Conservation (phyloP, 495 filamentous ascomycete genomes). For the Aspergillus sparsus region DNA sequence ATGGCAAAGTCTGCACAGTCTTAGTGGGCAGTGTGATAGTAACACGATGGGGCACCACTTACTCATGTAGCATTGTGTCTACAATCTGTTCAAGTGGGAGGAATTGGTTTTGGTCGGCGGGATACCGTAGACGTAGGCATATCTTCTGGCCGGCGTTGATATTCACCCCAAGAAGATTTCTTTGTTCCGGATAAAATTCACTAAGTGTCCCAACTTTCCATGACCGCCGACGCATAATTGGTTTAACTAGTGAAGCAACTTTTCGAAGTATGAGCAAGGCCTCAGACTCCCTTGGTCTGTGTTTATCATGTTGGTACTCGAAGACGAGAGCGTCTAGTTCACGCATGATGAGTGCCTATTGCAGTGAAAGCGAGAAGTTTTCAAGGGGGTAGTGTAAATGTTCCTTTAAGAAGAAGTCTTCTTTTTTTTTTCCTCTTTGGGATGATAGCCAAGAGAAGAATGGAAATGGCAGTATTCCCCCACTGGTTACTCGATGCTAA, state of each 20-base stretch:
- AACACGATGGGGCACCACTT: slow-evolving; percentile 25
- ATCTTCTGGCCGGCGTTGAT: slow-evolving; percentile 74
- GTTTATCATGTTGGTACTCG: slow-evolving; percentile 76
- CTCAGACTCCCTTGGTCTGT: slow-evolving; percentile 70
- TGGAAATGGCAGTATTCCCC: too few species aligned
- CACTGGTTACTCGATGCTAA: too few species aligned
- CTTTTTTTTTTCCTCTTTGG: too few species aligned
- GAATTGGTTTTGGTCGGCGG: slow-evolving; percentile 74
- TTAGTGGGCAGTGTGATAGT: slow-evolving; percentile 18
- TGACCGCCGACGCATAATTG: slow-evolving; percentile 83
- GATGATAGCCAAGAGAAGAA: too few species aligned
- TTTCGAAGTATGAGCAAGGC: slow-evolving; percentile 82
- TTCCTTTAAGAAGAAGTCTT: too few species aligned
- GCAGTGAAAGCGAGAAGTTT: too few species aligned
- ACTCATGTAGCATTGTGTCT: slow-evolving; percentile 95
- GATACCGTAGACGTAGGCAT: slow-evolving; percentile 78
- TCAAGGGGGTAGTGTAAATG: too few species aligned
- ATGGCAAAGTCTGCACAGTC: slow-evolving; percentile 64
- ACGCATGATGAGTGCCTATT: slow-evolving; percentile 44
- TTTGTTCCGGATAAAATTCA: slow-evolving; percentile 80
- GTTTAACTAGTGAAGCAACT: slow-evolving; percentile 88
- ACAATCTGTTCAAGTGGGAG: slow-evolving; percentile 75
- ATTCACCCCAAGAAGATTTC: slow-evolving; percentile 81
- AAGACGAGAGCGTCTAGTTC: slow-evolving; percentile 70
- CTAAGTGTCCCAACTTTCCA: slow-evolving; percentile 80